phyloP scores from a whole-genome alignment of 2,329 filamentous ascomycete genomes.

The Colletotrichum liriopes region DNA sequence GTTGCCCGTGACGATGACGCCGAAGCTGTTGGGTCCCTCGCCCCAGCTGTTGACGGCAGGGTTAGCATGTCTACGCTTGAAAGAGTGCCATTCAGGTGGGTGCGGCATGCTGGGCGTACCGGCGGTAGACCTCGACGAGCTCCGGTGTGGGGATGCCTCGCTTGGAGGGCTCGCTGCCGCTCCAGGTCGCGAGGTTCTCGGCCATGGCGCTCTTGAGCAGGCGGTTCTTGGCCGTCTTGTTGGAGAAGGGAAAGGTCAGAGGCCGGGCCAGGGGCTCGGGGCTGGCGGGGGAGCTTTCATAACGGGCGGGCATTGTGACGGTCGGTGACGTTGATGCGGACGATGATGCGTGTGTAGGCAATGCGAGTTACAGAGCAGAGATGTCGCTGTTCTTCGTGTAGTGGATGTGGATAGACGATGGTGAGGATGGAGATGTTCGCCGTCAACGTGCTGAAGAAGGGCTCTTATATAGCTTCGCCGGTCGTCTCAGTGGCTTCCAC shows the following conservation, averaged over 20 bases:
- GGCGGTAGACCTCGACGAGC: slow-evolving; percentile 69
- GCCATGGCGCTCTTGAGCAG: slow-evolving; percentile 79
- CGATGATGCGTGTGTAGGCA: not conserved
- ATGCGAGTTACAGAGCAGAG: not conserved
- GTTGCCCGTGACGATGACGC: slow-evolving; percentile 75
- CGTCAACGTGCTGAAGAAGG: not conserved
- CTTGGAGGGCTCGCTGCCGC: slow-evolving; percentile 64
- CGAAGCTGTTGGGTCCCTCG: slow-evolving; percentile 63
- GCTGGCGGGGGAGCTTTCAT: slow-evolving; percentile 19
- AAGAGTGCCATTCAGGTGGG: not conserved
- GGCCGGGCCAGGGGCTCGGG: slow-evolving; percentile 57
- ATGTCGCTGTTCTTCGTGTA: too few species aligned
- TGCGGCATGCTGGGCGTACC: slow-evolving; percentile 44
- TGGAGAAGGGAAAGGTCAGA: slow-evolving; percentile 66
- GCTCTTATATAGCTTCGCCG: not conserved
- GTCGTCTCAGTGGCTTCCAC: not conserved
- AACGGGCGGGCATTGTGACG: slow-evolving; percentile 24
- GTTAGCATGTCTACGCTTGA: not conserved
- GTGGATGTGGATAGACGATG: not conserved
- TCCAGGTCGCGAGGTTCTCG: slow-evolving; percentile 75
- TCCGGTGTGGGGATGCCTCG: slow-evolving; percentile 61
- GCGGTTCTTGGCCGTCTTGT: slow-evolving; percentile 73
- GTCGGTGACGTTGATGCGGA: not conserved
- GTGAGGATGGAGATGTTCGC: not conserved
- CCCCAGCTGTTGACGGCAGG: slow-evolving; percentile 63